A percentile compares a stretch with the other conserved stretches of the same genome.
Conservation (phyloP, 2,329 filamentous ascomycete species). For the Aspergillus terreus region DNA sequence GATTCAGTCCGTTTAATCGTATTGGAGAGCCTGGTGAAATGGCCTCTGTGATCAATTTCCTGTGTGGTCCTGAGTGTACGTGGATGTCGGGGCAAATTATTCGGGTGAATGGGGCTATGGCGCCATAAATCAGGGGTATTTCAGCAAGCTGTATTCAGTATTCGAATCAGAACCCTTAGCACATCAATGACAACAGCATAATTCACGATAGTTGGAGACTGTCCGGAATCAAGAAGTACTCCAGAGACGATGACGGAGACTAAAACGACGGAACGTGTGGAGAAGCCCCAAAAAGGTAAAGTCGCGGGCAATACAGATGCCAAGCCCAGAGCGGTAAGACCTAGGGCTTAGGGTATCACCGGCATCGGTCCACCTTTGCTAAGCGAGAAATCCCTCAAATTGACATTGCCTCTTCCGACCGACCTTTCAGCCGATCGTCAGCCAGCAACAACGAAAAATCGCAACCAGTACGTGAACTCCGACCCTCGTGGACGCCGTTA, state of each 20-base stretch:
- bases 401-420: slow-evolving; percentile 34
- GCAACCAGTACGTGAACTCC: slow-evolving; percentile 43
- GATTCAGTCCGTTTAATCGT: slow-evolving; percentile 42
- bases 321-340: slow-evolving; percentile 11
- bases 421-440: slow-evolving; percentile 37
- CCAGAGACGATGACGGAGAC: background rate
- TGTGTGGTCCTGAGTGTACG: slow-evolving; percentile 41
- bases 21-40: slow-evolving; percentile 51
- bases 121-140: slow-evolving; percentile 1
- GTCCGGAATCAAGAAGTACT: background rate
- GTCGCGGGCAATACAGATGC: background rate
- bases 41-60: slow-evolving; percentile 45
- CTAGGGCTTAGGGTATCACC: slow-evolving; percentile 40
- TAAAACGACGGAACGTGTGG: slow-evolving; percentile 9
- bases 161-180: too few species aligned
- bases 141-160: background rate
- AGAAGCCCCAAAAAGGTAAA: slow-evolving; percentile 11
- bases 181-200: background rate
- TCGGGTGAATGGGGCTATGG: slow-evolving; percentile 42
- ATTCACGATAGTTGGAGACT: background rate
- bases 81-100: slow-evolving; percentile 47
- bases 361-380: slow-evolving; percentile 33
- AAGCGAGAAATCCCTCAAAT: slow-evolving; percentile 43
- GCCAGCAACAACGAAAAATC: slow-evolving; percentile 43
- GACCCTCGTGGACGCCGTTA: slow-evolving; percentile 10